A percentile compares a stretch with the other conserved stretches of the same genome.
Conservation (phyloP, 164 flowering plant species). For the Berberis vulgaris region DNA sequence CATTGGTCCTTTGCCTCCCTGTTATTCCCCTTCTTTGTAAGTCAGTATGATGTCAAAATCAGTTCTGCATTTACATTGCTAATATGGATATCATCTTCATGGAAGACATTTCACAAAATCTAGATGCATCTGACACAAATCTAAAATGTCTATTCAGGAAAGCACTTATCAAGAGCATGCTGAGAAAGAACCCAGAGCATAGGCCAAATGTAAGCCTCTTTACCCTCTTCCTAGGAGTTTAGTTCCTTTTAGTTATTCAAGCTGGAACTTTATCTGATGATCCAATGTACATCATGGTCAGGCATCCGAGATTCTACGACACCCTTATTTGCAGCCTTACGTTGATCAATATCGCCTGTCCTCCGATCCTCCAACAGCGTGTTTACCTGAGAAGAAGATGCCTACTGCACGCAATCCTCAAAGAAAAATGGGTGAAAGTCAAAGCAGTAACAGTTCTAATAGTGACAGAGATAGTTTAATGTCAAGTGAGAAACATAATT, state of each 20-base stretch:
- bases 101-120: background rate
- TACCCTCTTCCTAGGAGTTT: background rate
- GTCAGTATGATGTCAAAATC: conserved; percentile 18
- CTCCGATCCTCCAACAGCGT: conserved; percentile 22
- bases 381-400: conserved; percentile 49
- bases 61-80: background rate
- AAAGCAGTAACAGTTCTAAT: conserved; percentile 69
- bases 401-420: conserved; percentile 28
- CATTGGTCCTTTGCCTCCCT: conserved; percentile 90
- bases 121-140: background rate
- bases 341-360: conserved; percentile 58
- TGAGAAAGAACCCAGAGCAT: conserved; percentile 95
- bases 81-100: background rate
- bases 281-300: conserved; percentile 24
- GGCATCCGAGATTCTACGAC: conserved; percentile 89
- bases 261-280: conserved; percentile 13
- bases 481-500: conserved; percentile 47
- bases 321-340: conserved; percentile 87
- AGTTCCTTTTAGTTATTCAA: background rate
- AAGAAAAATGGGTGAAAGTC: conserved; percentile 67
- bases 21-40: conserved; percentile 92
- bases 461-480: conserved; percentile 73
- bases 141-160: conserved; percentile 43
- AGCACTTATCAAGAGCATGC: conserved; percentile 88
- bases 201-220: conserved; percentile 67